Evolutionary conservation across 1,284 basidiomycete species (phyloP).

Genomic region (Exsudoporus floridanus): DNA sequence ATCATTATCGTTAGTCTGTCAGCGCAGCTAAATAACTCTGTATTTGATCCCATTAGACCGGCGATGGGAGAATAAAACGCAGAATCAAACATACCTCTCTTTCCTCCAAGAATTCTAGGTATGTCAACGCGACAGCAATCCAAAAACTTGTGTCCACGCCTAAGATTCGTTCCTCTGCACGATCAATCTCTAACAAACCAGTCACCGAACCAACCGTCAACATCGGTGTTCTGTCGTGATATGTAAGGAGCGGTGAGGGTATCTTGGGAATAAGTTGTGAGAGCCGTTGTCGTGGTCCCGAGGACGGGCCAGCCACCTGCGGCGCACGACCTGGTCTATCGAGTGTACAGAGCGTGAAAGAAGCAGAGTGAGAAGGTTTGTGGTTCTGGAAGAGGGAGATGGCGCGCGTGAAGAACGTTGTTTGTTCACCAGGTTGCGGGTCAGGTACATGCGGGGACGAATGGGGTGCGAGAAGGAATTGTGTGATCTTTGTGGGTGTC

Average conservation of each 20-base stretch:
- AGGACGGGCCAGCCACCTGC: conserved; percentile 17
- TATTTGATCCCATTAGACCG: conserved; percentile 7
- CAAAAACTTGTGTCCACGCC: conserved; percentile 77
- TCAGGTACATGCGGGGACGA: conserved; percentile 42
- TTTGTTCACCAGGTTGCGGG: conserved; percentile 34
- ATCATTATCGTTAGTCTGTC: conserved; percentile 20
- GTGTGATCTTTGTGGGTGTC: conserved; percentile 43
- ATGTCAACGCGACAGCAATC: conserved; percentile 69
- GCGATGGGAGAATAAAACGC: neutral
- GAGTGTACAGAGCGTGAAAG: conserved; percentile 51
- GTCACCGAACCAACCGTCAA: conserved; percentile 56
- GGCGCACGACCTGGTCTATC: conserved; percentile 11
- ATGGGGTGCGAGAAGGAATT: conserved; percentile 63
- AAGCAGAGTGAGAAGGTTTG: conserved; percentile 59
- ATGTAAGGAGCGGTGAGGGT: conserved; percentile 53
- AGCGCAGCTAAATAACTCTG: conserved; percentile 34
- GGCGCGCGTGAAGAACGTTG: conserved; percentile 56
- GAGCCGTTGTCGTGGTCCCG: conserved; percentile 23
- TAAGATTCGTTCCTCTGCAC: conserved; percentile 51
- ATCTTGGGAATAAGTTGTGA: conserved; percentile 28
- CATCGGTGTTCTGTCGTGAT: conserved; percentile 68
- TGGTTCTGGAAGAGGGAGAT: conserved; percentile 56
- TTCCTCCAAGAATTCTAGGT: conserved; percentile 72
- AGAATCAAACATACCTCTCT: conserved; percentile 55
- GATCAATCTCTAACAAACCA: conserved; percentile 64